phyloP scores from a whole-genome alignment of 768 basidiomycete genomes.

The Cystoderma amianthinum region DNA sequence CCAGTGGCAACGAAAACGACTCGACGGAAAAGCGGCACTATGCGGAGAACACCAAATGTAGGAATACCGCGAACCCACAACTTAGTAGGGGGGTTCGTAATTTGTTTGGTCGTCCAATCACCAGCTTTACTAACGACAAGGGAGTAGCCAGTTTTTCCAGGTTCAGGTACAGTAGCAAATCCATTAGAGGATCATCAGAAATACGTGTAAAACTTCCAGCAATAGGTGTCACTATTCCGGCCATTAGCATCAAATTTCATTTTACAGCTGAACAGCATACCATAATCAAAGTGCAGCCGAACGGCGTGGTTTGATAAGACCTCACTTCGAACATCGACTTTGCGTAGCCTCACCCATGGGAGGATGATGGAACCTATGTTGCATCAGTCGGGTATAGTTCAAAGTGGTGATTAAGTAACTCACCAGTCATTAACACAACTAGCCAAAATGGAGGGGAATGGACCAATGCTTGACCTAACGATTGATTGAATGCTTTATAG shows the following conservation, averaged over 20 bases:
- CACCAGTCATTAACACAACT: slow-evolving; percentile 18
- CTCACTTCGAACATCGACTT: slow-evolving; percentile 39
- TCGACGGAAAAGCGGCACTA: slow-evolving; percentile 40
- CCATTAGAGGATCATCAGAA: slow-evolving; percentile 34
- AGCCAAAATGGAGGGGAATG: slow-evolving; percentile 43
- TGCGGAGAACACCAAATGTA: slow-evolving; percentile 41
- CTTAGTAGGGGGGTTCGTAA: slow-evolving; percentile 39
- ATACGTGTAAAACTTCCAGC: slow-evolving; percentile 11
- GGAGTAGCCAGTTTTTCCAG: slow-evolving; percentile 33
- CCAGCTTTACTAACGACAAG: slow-evolving; percentile 48
- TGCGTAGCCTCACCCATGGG: slow-evolving; percentile 46
- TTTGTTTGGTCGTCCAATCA: slow-evolving; percentile 47
- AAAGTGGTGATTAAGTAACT: not conserved
- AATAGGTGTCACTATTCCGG: slow-evolving; percentile 7
- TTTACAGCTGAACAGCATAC: slow-evolving; percentile 25
- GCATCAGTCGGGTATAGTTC: slow-evolving; percentile 20
- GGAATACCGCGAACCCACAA: slow-evolving; percentile 51
- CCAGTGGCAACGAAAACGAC: slow-evolving; percentile 50
- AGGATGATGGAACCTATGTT: slow-evolving; percentile 31
- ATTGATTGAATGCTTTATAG: slow-evolving; percentile 22
- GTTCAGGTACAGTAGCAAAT: slow-evolving; percentile 34
- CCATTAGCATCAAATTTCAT: not conserved
- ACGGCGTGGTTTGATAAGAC: slow-evolving; percentile 48
- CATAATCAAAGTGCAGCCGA: slow-evolving; percentile 47
- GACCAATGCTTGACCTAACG: slow-evolving; percentile 30